Percentiles rank a stretch among this genome's conserved stretches.
These are phyloP conservation scores for Collybiopsis luxurians DNA, from an alignment of 768 basidiomycete genomes.

Conservation along the genomic window DNA sequence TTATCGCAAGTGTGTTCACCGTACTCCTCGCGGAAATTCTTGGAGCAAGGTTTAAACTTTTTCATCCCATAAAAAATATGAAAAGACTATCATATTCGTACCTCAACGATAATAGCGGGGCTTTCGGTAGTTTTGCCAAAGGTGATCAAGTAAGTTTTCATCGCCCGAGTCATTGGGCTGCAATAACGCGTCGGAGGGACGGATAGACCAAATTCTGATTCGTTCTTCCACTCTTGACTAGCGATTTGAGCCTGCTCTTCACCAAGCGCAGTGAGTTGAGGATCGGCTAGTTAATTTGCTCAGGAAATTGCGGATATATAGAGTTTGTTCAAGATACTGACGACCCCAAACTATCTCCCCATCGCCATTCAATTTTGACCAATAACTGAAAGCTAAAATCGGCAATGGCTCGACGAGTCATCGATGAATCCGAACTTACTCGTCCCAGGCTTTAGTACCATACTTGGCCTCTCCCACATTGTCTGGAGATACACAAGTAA, in stretches of 20 bases:
- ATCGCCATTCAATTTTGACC: slow-evolving; percentile 63
- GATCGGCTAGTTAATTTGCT: slow-evolving; percentile 46
- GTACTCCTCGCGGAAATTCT: slow-evolving; percentile 69
- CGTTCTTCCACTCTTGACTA: slow-evolving; percentile 36
- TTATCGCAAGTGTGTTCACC: slow-evolving; percentile 73
- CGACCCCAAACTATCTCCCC: slow-evolving; percentile 72
- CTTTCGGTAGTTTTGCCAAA: slow-evolving; percentile 36
- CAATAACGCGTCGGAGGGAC: slow-evolving; percentile 40
- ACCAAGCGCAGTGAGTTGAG: slow-evolving; percentile 47
- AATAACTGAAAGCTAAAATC: slow-evolving; percentile 40
- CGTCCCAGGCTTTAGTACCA: slow-evolving; percentile 56
- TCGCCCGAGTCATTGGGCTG: slow-evolving; percentile 46
- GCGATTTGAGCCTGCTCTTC: slow-evolving; percentile 40
- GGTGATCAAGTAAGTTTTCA: slow-evolving; percentile 38
- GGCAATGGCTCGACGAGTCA: neutral
- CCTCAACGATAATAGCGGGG: slow-evolving; percentile 56
- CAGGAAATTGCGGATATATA: neutral
- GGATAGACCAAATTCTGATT: slow-evolving; percentile 29
- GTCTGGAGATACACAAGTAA: slow-evolving; percentile 39
- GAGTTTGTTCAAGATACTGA: slow-evolving; percentile 32
- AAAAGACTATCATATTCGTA: no score
- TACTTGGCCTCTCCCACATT: slow-evolving; percentile 65
- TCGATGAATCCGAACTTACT: slow-evolving; percentile 34
- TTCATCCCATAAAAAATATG: no score
- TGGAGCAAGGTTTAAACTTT: no score